Percentiles rank a stretch among this genome's conserved stretches.
These are phyloP conservation scores for Hirsutella rhossiliensis DNA, from an alignment of 2,329 filamentous ascomycete species.

Conservation along the genomic window DNA sequence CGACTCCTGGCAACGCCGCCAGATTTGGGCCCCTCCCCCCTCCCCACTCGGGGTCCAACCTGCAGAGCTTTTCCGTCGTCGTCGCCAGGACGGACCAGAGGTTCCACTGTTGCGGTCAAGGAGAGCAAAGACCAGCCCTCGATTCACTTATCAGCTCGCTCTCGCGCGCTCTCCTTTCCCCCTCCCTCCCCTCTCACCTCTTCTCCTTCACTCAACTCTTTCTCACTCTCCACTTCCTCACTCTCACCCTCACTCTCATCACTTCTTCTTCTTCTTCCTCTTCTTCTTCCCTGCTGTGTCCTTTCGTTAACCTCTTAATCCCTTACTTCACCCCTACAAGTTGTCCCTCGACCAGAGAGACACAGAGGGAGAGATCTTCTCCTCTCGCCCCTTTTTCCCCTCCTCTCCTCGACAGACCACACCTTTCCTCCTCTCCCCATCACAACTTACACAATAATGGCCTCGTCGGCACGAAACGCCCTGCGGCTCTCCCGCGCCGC, in stretches of 20 bases:
- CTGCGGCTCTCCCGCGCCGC: constrained; percentile 21
- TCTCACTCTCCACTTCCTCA: too few relatives aligned
- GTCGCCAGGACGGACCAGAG: not conserved
- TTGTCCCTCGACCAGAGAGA: too few relatives aligned
- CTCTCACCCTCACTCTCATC: too few relatives aligned
- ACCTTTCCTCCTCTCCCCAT: not conserved
- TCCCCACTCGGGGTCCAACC: constrained; percentile 1
- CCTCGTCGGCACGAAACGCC: constrained; percentile 21
- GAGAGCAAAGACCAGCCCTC: not conserved
- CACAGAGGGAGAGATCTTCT: too few relatives aligned
- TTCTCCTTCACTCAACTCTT: not conserved
- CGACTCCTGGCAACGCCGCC: not conserved
- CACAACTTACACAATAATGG: constrained; percentile 11
- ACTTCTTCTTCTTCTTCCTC: too few relatives aligned
- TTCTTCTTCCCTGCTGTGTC: too few relatives aligned
- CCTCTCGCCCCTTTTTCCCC: not conserved
- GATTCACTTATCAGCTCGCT: not conserved
- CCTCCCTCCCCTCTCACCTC: not conserved
- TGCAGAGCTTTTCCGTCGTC: not conserved
- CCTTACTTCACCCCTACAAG: too few relatives aligned
- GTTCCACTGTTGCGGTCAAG: not conserved
- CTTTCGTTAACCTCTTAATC: too few relatives aligned
- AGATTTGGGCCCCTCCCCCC: not conserved
- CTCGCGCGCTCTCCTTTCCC: not conserved
- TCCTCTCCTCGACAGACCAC: not conserved